Evolutionary conservation across 2,329 filamentous ascomycete genomes (phyloP).

Genomic region (Tolypocladium paradoxum): DNA sequence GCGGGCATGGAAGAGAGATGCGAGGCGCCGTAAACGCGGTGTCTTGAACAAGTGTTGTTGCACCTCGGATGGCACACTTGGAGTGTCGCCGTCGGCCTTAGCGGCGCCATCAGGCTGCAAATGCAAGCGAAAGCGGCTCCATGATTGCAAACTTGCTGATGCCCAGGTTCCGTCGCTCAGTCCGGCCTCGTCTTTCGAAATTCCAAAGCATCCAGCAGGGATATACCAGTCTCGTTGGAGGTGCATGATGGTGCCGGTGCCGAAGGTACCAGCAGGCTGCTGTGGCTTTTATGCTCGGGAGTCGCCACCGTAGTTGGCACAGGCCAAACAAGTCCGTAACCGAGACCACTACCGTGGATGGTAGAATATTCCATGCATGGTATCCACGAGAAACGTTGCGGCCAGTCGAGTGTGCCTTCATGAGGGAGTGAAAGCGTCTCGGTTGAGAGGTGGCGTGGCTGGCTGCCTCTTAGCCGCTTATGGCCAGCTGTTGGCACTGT

Average conservation of each 20-base stretch:
- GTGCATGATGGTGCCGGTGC: conserved; percentile 5
- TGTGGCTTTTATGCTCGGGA: not conserved
- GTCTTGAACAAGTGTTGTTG: conserved; percentile 18
- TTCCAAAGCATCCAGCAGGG: conserved; percentile 27
- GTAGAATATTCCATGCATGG: not conserved
- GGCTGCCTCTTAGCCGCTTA: not conserved
- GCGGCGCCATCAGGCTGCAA: too few relatives aligned
- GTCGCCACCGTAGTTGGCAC: not conserved
- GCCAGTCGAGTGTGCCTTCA: not conserved
- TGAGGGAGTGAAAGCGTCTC: not conserved
- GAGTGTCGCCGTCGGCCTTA: conserved; percentile 6
- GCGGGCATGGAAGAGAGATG: conserved; percentile 19
- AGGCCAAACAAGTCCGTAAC: not conserved
- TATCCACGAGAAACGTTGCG: not conserved
- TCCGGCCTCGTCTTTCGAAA: conserved; percentile 12
- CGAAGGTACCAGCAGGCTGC: not conserved
- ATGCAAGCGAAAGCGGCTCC: conserved; percentile 11
- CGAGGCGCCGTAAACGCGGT: conserved; percentile 11
- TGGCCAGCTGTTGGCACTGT: not conserved
- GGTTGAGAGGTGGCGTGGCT: not conserved
- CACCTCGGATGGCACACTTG: conserved; percentile 9
- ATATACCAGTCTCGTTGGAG: conserved; percentile 20
- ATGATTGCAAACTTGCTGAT: conserved; percentile 8
- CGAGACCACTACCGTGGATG: not conserved
- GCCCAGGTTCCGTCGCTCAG: conserved; percentile 7